Evolutionary conservation across 495 filamentous ascomycete genomes (phyloP).

Genomic region (Penicillium steckii): DNA sequence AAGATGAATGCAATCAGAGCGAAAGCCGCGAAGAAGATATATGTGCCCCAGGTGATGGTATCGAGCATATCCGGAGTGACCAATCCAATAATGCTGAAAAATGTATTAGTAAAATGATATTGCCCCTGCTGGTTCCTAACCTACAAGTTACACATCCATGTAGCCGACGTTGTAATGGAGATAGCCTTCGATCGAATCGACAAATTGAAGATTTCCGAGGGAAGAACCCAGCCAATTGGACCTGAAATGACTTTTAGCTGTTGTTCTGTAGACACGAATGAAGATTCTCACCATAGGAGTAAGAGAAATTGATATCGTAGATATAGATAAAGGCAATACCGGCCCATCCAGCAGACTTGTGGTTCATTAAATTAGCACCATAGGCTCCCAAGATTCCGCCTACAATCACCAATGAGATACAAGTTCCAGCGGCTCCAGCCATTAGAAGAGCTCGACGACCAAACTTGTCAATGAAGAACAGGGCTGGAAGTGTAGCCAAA

Average conservation of each 20-base stretch:
- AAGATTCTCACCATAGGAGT: conserved; percentile 35
- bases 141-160: conserved; percentile 47
- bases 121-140: neutral
- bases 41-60: conserved; percentile 71
- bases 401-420: conserved; percentile 72
- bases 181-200: conserved; percentile 39
- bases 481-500: conserved; percentile 69
- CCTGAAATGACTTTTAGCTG: conserved; percentile 18
- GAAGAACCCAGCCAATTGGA: conserved; percentile 43
- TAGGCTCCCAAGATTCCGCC: conserved; percentile 69
- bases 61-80: conserved; percentile 76
- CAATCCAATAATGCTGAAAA: conserved; percentile 60
- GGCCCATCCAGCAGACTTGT: conserved; percentile 70
- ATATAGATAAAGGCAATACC: conserved; percentile 81
- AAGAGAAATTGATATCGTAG: conserved; percentile 79
- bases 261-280: neutral
- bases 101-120: neutral
- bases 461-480: conserved; percentile 73
- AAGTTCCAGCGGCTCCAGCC: conserved; percentile 47
- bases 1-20: conserved; percentile 63
- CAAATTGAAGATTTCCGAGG: conserved; percentile 42
- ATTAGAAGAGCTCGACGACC: conserved; percentile 60
- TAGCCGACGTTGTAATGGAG: conserved; percentile 39
- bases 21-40: conserved; percentile 73
- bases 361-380: conserved; percentile 53